Conservation (phyloP, 1,284 basidiomycete species). For the Trametes pubescens region DNA sequence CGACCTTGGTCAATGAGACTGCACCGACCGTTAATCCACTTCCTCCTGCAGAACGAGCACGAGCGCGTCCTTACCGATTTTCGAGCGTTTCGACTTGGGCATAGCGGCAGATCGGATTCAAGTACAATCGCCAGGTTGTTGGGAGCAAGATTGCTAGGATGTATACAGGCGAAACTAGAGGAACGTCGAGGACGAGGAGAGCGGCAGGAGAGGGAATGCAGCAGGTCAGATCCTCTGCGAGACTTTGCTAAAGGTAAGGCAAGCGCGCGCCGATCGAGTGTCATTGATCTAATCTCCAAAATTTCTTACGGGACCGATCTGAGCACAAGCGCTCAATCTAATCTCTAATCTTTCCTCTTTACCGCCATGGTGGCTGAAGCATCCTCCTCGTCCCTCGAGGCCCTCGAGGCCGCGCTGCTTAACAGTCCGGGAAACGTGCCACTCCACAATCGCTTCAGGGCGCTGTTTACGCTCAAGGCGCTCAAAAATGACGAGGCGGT, state of each 20-base stretch:
- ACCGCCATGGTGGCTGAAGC: conserved; percentile 43
- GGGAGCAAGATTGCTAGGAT: conserved; percentile 20
- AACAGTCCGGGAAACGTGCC: conserved; percentile 79
- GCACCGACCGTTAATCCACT: conserved; percentile 22
- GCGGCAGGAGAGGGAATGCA: conserved; percentile 1
- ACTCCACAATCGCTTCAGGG: conserved; percentile 90
- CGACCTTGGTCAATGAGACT: conserved; percentile 84
- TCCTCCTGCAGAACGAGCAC: not conserved
- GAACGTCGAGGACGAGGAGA: not conserved
- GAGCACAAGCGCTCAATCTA: conserved; percentile 29
- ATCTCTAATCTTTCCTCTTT: conserved; percentile 36
- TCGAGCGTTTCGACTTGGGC: conserved; percentile 89
- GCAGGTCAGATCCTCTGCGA: conserved; percentile 6
- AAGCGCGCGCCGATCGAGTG: conserved; percentile 24
- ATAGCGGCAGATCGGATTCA: conserved; percentile 52
- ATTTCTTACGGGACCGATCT: conserved; percentile 31
- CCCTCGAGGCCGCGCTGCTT: conserved; percentile 76
- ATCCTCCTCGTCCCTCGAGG: conserved; percentile 41
- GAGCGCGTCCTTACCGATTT: conserved; percentile 62
- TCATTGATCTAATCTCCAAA: conserved; percentile 36
- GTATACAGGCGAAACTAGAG: conserved; percentile 7
- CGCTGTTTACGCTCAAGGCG: conserved; percentile 93
- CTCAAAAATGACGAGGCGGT: conserved; percentile 86
- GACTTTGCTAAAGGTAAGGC: conserved; percentile 15
- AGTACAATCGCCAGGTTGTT: not conserved